Evolutionary conservation across 306 rosid genomes (phyloP), one percentile per base, ranked within the genome.

Genomic region (Rubus parviflorus): DNA sequence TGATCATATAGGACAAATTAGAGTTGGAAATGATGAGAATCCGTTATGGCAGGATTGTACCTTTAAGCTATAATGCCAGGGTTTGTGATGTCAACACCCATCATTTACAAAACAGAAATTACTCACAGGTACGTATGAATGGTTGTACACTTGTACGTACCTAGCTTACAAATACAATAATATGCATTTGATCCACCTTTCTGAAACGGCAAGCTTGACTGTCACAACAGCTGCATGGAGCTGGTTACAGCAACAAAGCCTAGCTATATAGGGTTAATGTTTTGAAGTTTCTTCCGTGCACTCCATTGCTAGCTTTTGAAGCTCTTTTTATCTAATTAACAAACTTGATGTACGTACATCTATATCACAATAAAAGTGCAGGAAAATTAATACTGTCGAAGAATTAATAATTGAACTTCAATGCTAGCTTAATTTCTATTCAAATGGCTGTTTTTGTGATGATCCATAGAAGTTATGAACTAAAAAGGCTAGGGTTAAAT

Each of bases 391-490:
- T 60, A 19, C 41, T 60, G 38, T 25, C 40, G 17, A 25, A 60
- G 65, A 60, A 60, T 60, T 5, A 25, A 25, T 61, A 3, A 25
- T 10, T 17, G 1, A 20, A 4, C 11, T 23, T 23, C 30, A 60
- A 12, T 60, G 41, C 65, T 4, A 23, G 38, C 65, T 25, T 30
- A 30, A 30, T 30, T 60, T 25, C 17, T 23, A 23, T 25, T 23
- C 65, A 60, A 60, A 25, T 60, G 66, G 66, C 66, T 61, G 42
- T 30, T 37, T 61, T 61, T 25, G 38, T 61, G 42, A 61, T 61
- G 42, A 61, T 61, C 66, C 66, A 60, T 60, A 17, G 12, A 30
- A 30, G 40, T 60, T 60, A 60, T 60, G 65, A 19, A 5, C 61
- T n/a, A 54, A 8, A 7, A 54, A 7, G 61, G 2, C 35, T 30